phyloP scores from a whole-genome alignment of 768 basidiomycete species.

The Panaeolus papilionaceus region DNA sequence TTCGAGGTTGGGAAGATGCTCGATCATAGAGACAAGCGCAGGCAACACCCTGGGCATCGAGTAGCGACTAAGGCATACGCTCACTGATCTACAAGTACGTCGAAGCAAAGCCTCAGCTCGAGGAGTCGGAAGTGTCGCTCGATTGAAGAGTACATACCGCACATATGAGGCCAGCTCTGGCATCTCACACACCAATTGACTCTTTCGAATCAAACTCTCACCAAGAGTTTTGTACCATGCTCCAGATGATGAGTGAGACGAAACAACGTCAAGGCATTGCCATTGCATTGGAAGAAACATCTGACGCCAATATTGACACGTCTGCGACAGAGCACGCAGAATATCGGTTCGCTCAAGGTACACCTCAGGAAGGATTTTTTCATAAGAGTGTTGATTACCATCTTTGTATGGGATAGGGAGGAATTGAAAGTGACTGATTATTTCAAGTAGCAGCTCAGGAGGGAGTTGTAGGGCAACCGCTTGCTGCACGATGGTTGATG shows the following conservation, averaged over 20 bases:
- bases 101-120: neutral
- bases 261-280: constrained; percentile 39
- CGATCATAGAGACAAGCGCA: constrained; percentile 34
- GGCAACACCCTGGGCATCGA: constrained; percentile 29
- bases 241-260: constrained; percentile 19
- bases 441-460: constrained; percentile 37
- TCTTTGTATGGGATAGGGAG: constrained; percentile 27
- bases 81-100: constrained; percentile 29
- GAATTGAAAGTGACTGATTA: constrained; percentile 34
- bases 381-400: neutral
- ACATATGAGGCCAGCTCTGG: constrained; percentile 31
- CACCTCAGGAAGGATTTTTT: neutral
- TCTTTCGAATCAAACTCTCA: constrained; percentile 31
- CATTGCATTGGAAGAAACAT: constrained; percentile 38
- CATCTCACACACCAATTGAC: constrained; percentile 31
- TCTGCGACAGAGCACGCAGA: constrained; percentile 42
- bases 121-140: neutral
- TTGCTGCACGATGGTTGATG: neutral
- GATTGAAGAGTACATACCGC: constrained; percentile 24
- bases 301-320: constrained; percentile 33
- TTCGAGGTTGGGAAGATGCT: constrained; percentile 36
- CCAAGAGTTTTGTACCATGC: constrained; percentile 34
- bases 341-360: constrained; percentile 34
- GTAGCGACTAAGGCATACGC: constrained; percentile 36
- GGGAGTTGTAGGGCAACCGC: constrained; percentile 33